A percentile compares a stretch with the other conserved stretches of the same genome.
Conservation (phyloP, 768 basidiomycete genomes). For the Saitozyma podzolica region DNA sequence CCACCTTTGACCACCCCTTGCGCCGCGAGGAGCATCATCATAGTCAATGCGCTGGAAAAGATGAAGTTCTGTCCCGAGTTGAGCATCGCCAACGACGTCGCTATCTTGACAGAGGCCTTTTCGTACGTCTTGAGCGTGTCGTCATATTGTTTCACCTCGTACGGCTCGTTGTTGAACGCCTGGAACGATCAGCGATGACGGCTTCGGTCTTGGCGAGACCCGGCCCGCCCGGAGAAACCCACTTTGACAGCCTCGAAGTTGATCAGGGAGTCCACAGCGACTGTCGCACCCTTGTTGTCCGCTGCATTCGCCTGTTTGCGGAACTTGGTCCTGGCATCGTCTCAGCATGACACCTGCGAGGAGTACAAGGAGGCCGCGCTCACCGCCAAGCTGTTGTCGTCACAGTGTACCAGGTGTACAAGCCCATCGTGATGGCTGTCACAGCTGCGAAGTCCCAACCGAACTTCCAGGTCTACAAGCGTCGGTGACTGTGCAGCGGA, state of each 20-base stretch:
- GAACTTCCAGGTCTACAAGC: slow-evolving; percentile 83
- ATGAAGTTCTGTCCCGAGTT: slow-evolving; percentile 98
- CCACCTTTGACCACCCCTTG: slow-evolving; percentile 88
- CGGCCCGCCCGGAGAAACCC: slow-evolving; percentile 9
- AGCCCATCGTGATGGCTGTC: slow-evolving; percentile 76
- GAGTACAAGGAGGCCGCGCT: slow-evolving; percentile 17
- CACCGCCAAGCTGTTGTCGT: slow-evolving; percentile 95
- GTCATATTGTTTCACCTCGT: slow-evolving; percentile 89
- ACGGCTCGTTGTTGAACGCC: slow-evolving; percentile 97
- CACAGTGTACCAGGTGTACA: slow-evolving; percentile 97
- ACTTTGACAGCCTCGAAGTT: slow-evolving; percentile 99
- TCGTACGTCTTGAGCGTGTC: slow-evolving; percentile 82
- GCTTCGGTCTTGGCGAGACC: background rate
- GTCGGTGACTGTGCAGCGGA: background rate
- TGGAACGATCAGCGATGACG: slow-evolving; percentile 48
- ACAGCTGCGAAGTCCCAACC: slow-evolving; percentile 96
- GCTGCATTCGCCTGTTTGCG: slow-evolving; percentile 92
- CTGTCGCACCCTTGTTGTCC: slow-evolving; percentile 92
- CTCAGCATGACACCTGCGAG: background rate
- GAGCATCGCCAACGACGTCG: slow-evolving; percentile 85
- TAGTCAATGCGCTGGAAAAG: slow-evolving; percentile 87
- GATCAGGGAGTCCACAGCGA: slow-evolving; percentile 91
- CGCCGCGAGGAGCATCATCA: slow-evolving; percentile 94
- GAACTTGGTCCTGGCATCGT: slow-evolving; percentile 71
- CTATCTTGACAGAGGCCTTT: slow-evolving; percentile 87